These are phyloP conservation scores for Globisporangium alternatum DNA, from an alignment of 352 stramenopile species.

Conservation along the genomic window DNA sequence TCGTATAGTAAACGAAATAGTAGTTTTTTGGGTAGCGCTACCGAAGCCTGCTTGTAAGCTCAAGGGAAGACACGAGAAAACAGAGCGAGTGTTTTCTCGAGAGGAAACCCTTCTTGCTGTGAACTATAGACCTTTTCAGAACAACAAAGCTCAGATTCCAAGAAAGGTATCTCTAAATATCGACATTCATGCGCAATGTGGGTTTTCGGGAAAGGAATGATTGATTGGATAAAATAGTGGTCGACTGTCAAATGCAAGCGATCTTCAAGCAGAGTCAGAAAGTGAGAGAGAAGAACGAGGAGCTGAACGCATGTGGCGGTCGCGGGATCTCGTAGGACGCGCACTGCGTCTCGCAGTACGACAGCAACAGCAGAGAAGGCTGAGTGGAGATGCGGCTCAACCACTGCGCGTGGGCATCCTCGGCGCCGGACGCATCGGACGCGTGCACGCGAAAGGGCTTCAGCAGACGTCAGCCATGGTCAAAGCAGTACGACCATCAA, in stretches of 20 bases:
- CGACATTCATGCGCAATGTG: too few relatives aligned
- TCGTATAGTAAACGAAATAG: too few relatives aligned
- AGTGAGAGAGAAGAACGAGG: neutral
- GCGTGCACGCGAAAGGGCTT: slow-evolving; percentile 56
- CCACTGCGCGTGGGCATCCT: slow-evolving; percentile 62
- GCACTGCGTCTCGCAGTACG: neutral
- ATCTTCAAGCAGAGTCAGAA: slow-evolving; percentile 9
- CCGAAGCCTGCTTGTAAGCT: too few relatives aligned
- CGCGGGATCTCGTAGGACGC: neutral
- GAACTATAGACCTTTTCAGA: too few relatives aligned
- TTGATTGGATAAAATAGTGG: too few relatives aligned
- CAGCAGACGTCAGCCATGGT: slow-evolving; percentile 18
- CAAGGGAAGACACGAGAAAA: too few relatives aligned
- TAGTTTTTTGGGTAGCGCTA: too few relatives aligned
- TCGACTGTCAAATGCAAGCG: neutral
- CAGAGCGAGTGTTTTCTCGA: too few relatives aligned
- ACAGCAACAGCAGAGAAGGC: neutral
- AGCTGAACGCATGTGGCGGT: slow-evolving; percentile 9
- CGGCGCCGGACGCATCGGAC: slow-evolving; percentile 62
- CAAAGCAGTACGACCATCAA: slow-evolving; percentile 6
- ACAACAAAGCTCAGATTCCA: too few relatives aligned
- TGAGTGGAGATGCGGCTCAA: neutral
- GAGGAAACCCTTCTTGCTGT: too few relatives aligned
- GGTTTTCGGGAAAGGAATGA: too few relatives aligned
- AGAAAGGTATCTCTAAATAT: too few relatives aligned